Base-by-base conservation (phyloP, 371 early-diverging fungal genomes). In the Dinochytrium kinnereticum region DNA sequence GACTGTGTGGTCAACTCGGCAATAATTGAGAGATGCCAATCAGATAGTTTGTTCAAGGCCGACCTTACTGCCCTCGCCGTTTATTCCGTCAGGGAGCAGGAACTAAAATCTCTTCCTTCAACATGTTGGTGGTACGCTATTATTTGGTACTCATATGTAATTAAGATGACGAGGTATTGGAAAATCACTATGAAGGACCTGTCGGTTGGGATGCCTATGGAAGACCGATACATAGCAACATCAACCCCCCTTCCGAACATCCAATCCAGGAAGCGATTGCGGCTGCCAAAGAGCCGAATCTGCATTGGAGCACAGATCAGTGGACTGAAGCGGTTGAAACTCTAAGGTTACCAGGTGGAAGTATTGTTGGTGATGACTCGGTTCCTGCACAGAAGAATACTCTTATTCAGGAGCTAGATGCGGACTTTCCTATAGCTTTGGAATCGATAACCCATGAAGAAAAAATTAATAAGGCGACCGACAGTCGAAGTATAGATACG, bases 181-280 rank as follows among this genome's bases (percentile, higher is more conserved):
- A 61, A 13, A 37, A 37, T 26, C 61, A 61, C 24, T 61, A 61
- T 34, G 57, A 61, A 24, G 61, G 61, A 3, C 61, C 61, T 31
- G 24, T 37, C 37, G 26, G 30, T 26, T 55, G 57, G 57, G 30
- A 55, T 26, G 21, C 7, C 26, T 55, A 7, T 55, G 26, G 57
- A 26, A 19, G 26, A 10, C n/a, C n/a, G n/a, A n/a, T n/a, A n/a
- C n/a, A n/a, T n/a, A n/a, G n/a, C n/a, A n/a, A n/a, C n/a, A n/a
- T n/a, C n/a, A n/a, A n/a, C n/a, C n/a, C n/a, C n/a, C n/a, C n/a
- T n/a, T n/a, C n/a, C n/a, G n/a, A n/a, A n/a, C n/a, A n/a, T n/a
- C n/a, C n/a, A n/a, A n/a, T n/a, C n/a, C n/a, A n/a, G n/a, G n/a
- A n/a, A n/a, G n/a, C n/a, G n/a, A n/a, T n/a, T n/a, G n/a, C n/a